phyloP scores from a whole-genome alignment of 331 rosid genomes.

The Acacia pycnantha region DNA sequence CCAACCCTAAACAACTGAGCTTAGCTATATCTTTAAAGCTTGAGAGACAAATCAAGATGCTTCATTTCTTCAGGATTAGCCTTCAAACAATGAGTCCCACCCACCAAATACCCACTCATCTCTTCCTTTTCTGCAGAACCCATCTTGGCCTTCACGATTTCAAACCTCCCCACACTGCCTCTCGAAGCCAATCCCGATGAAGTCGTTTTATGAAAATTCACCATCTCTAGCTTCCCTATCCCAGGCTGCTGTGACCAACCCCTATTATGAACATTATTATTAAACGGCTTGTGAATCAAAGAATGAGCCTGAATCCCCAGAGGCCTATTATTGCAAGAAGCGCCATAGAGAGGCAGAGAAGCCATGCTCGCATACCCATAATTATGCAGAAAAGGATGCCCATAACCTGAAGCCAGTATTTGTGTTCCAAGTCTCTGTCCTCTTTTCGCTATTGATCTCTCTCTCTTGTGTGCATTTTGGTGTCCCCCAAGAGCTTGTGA shows the following conservation, averaged over 20 bases:
- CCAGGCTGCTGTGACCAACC: conserved; percentile 45
- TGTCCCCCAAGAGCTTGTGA: conserved; percentile 94
- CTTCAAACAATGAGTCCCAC: not conserved
- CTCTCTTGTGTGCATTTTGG: conserved; percentile 93
- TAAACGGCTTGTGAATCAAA: conserved; percentile 52
- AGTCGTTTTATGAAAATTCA: conserved; percentile 29
- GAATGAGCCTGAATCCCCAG: conserved; percentile 72
- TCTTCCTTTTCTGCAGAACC: conserved; percentile 15
- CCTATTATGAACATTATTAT: not conserved
- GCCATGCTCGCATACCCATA: conserved; percentile 42
- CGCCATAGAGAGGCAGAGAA: conserved; percentile 57
- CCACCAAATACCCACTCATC: not conserved
- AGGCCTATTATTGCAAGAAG: conserved; percentile 34
- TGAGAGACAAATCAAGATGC: conserved; percentile 68
- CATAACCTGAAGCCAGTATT: conserved; percentile 7
- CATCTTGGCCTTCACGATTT: conserved; percentile 20
- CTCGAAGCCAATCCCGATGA: not conserved
- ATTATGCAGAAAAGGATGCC: conserved; percentile 37
- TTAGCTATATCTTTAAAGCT: conserved; percentile 38
- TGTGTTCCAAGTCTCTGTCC: conserved; percentile 44
- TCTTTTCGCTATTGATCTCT: conserved; percentile 75
- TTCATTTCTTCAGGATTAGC: conserved; percentile 42
- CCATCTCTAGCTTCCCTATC: conserved; percentile 41
- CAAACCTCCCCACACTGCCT: conserved; percentile 42
- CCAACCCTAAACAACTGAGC: not conserved